Percentiles rank a stretch among this genome's conserved stretches.
phyloP scores from a whole-genome alignment of 106 monocot species.

The Dioscorea dumetorum region DNA sequence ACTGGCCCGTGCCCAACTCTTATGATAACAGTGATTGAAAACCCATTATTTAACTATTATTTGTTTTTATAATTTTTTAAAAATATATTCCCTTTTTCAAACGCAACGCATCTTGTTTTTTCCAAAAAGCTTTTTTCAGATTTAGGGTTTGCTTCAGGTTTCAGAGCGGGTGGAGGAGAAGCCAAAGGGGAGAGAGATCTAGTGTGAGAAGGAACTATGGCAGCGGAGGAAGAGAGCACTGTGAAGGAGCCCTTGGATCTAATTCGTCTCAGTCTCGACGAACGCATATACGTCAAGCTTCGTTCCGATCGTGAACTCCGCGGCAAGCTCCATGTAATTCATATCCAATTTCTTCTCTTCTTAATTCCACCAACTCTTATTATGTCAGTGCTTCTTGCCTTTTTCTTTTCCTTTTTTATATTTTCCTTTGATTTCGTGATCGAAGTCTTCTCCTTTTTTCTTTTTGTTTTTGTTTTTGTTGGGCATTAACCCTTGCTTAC shows the following conservation, averaged over 20 bases:
- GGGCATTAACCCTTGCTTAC: too few relatives aligned
- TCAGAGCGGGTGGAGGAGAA: too few relatives aligned
- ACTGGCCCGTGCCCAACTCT: too few relatives aligned
- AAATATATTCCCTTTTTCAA: too few relatives aligned
- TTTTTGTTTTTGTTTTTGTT: background rate
- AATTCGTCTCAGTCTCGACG: constrained; percentile 42
- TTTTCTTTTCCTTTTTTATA: background rate
- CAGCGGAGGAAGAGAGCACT: constrained; percentile 27
- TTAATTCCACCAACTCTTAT: background rate
- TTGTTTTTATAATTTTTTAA: too few relatives aligned
- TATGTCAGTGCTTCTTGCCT: background rate
- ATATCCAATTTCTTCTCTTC: too few relatives aligned
- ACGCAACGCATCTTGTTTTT: too few relatives aligned
- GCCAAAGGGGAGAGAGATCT: background rate
- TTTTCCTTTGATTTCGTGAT: background rate
- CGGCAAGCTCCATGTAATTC: constrained; percentile 32
- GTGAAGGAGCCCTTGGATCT: constrained; percentile 44
- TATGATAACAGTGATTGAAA: too few relatives aligned
- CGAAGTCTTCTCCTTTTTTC: background rate
- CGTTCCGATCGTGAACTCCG: constrained; percentile 44
- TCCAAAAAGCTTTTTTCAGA: too few relatives aligned
- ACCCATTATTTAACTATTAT: too few relatives aligned
- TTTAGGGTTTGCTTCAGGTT: too few relatives aligned
- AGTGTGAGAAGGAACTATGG: background rate
- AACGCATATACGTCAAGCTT: constrained; percentile 48